These are phyloP conservation scores for Zygosaccharomyces rouxii DNA, from an alignment of 805 yeast species.

Conservation along the genomic window DNA sequence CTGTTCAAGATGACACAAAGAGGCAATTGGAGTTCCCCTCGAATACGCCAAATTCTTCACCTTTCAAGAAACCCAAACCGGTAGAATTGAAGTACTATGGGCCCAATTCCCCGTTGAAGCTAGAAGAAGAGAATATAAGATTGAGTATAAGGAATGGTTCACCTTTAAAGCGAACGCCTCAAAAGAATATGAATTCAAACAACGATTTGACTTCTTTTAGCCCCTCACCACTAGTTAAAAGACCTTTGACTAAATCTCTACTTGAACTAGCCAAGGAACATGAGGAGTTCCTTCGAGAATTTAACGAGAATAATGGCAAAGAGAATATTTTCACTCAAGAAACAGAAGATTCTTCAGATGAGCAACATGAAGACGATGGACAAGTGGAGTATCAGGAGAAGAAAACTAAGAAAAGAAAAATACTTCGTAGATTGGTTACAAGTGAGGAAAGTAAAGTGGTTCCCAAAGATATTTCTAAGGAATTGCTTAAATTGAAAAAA, in stretches of 20 bases:
- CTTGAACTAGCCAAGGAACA: conserved; percentile 32
- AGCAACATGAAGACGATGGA: conserved; percentile 7
- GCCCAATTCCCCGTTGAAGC: conserved; percentile 30
- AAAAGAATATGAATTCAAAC: conserved; percentile 3
- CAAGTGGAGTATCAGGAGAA: conserved; percentile 4
- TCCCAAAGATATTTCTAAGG: conserved; percentile 23
- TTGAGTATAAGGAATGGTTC: conserved; percentile 29
- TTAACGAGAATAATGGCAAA: conserved; percentile 19
- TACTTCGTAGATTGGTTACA: conserved; percentile 12
- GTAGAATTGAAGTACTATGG: conserved; percentile 20
- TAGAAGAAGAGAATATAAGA: conserved; percentile 36
- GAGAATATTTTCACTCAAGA: conserved; percentile 5
- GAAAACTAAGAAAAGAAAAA: conserved; percentile 13
- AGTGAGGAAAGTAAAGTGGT: conserved; percentile 6
- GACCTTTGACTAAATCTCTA: conserved; percentile 24
- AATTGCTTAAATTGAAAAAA: conserved; percentile 24
- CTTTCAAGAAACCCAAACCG: conserved; percentile 11
- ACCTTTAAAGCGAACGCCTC: conserved; percentile 16
- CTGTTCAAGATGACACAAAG: conserved; percentile 11
- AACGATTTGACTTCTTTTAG: conserved; percentile 13
- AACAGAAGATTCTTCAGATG: conserved; percentile 7
- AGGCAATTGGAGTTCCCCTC: conserved; percentile 20
- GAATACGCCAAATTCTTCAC: conserved; percentile 21
- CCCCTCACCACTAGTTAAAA: conserved; percentile 32
- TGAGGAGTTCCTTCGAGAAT: conserved; percentile 27